Conservation (phyloP, 495 filamentous ascomycete species). For the Daldinia decipiens region DNA sequence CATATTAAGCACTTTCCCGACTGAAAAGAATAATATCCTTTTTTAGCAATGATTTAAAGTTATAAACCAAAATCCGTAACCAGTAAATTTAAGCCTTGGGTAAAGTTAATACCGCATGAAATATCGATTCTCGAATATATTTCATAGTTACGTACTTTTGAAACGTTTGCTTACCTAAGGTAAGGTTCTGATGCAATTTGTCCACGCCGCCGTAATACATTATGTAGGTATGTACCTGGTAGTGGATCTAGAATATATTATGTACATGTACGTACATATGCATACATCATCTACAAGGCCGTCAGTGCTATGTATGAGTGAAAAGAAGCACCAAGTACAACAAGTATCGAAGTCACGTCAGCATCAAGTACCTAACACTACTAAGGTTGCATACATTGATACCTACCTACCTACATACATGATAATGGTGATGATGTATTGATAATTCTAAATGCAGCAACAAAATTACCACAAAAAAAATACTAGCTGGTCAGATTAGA, state of each 20-base stretch:
- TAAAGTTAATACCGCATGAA: not conserved
- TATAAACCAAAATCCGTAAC: not conserved
- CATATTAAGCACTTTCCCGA: not conserved
- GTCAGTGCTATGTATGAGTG: not conserved
- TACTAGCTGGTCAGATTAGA: conserved; percentile 4
- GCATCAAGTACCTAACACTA: not conserved
- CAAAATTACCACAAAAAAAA: conserved; percentile 18
- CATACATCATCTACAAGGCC: not conserved
- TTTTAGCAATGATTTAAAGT: not conserved
- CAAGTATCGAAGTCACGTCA: conserved; percentile 15
- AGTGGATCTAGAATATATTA: conserved; percentile 4
- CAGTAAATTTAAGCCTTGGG: not conserved
- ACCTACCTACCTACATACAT: not conserved
- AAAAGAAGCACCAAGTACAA: not conserved
- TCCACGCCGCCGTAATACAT: conserved; percentile 10
- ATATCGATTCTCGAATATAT: not conserved
- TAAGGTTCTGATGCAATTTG: conserved; percentile 18
- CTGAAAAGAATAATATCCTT: not conserved
- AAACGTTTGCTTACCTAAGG: not conserved
- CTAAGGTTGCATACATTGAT: too few relatives aligned
- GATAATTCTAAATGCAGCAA: conserved; percentile 15
- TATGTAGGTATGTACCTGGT: not conserved
- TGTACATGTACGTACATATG: conserved; percentile 14
- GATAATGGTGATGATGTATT: not conserved
- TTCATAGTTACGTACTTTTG: not conserved